Conservation (phyloP, 208 protist species). For the Wallacemonas sp. region DNA sequence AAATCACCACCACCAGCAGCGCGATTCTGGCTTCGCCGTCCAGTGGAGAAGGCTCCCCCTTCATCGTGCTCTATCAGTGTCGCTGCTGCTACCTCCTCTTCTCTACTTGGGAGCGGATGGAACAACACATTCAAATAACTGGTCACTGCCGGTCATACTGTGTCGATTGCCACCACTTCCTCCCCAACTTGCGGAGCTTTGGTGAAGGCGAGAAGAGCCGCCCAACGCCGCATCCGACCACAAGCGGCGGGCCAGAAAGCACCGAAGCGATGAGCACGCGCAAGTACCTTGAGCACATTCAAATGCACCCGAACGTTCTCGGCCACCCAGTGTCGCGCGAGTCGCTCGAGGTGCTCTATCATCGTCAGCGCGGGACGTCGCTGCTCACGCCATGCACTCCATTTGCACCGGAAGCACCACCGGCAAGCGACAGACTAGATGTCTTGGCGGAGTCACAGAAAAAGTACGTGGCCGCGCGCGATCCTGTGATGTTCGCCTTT, state of each 20-base stretch:
- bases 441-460: background rate
- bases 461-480: background rate
- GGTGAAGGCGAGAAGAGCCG: constrained; percentile 2
- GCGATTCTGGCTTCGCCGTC: constrained; percentile 4
- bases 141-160: constrained; percentile 50
- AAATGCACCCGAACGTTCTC: constrained; percentile 37
- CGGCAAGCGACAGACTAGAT: background rate
- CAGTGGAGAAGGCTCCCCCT: constrained; percentile 24
- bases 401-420: background rate
- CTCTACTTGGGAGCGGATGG: constrained; percentile 40
- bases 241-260: background rate
- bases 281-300: constrained; percentile 33
- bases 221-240: background rate
- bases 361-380: constrained; percentile 25
- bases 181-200: constrained; percentile 2
- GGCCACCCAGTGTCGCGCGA: constrained; percentile 41
- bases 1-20: background rate
- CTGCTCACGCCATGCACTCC: background rate
- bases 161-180: constrained; percentile 20
- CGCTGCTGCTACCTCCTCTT: constrained; percentile 60
- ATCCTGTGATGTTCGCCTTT: constrained; percentile 20
- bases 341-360: constrained; percentile 56
- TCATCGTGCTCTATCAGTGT: constrained; percentile 75
- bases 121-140: constrained; percentile 40
- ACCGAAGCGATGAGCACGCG: background rate